phyloP scores from a whole-genome alignment of 208 protist species.

The Trypanosoma boissoni region DNA sequence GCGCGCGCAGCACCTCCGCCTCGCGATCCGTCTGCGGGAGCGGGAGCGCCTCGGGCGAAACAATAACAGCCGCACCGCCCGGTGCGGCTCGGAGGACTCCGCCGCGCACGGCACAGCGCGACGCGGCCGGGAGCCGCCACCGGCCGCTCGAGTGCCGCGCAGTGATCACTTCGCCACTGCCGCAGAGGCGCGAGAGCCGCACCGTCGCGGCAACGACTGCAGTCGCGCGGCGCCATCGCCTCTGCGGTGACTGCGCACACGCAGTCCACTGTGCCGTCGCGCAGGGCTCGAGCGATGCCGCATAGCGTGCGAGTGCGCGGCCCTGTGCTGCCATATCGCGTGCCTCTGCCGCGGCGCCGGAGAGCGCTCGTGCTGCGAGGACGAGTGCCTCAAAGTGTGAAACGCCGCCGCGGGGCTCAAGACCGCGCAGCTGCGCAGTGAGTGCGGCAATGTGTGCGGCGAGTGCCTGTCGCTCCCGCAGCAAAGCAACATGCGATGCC shows the following conservation, averaged over 20 bases:
- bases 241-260: neutral
- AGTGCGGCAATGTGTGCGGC: too few relatives aligned
- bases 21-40: too few relatives aligned
- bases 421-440: too few relatives aligned
- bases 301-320: conserved; percentile 29
- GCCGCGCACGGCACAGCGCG: neutral
- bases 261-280: conserved; percentile 13
- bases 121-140: neutral
- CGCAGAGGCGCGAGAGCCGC: neutral
- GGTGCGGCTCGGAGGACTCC: neutral
- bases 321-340: conserved; percentile 48
- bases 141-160: neutral
- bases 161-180: neutral
- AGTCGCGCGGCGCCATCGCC: neutral
- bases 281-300: conserved; percentile 17
- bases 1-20: too few relatives aligned
- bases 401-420: neutral
- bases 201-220: neutral
- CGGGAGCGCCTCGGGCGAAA: too few relatives aligned
- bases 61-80: too few relatives aligned
- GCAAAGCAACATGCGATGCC: too few relatives aligned
- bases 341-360: conserved; percentile 34
- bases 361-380: conserved; percentile 33
- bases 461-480: too few relatives aligned
- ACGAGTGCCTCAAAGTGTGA: conserved; percentile 31